Evolutionary conservation across 768 basidiomycete species (phyloP).

Genomic region (Austroboletus eburneus): DNA sequence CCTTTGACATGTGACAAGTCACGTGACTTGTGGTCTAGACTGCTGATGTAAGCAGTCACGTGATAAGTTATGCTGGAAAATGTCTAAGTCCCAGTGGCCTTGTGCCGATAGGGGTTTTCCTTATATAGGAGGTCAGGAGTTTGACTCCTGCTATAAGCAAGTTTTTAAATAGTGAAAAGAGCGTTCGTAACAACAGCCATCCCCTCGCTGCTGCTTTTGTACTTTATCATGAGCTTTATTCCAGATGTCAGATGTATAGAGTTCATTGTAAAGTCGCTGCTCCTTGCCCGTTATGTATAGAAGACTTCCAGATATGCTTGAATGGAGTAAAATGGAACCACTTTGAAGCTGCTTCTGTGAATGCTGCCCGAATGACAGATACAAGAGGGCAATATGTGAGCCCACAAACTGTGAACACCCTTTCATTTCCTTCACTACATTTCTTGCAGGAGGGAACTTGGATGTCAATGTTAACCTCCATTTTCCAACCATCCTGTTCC

Average conservation of each 20-base stretch:
- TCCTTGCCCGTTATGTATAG: neutral
- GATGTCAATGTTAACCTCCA: neutral
- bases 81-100: no score
- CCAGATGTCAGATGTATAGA: slow-evolving; percentile 20
- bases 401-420: neutral
- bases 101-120: no score
- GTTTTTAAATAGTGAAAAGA: no score
- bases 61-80: no score
- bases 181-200: no score
- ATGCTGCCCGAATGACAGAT: neutral
- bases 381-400: neutral
- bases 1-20: no score
- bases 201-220: slow-evolving; percentile 9
- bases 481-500: neutral
- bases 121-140: no score
- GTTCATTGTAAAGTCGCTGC: slow-evolving; percentile 11
- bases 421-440: neutral
- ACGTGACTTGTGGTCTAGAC: no score
- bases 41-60: no score
- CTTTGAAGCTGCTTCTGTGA: neutral
- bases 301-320: neutral
- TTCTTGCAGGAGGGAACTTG: neutral
- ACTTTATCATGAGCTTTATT: slow-evolving; percentile 17
- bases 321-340: neutral
- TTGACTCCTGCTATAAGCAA: no score